phyloP scores from a whole-genome alignment of 805 yeast genomes.

The Babjeviella inositovora region DNA sequence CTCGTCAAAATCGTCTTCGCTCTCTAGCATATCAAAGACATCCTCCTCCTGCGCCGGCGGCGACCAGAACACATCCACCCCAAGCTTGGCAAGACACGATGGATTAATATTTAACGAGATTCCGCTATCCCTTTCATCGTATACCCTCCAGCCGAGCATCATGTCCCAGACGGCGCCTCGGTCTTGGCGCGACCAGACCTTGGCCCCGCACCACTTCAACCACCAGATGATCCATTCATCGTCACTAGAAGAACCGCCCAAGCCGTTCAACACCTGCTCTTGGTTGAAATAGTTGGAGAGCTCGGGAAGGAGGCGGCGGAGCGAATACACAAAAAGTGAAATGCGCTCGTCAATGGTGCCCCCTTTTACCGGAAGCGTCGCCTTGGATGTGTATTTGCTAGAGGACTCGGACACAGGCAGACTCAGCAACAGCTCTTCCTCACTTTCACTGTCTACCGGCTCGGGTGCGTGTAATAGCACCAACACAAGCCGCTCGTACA shows the following conservation, averaged over 20 bases:
- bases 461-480: conserved; percentile 67
- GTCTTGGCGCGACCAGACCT: conserved; percentile 67
- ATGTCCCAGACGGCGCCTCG: conserved; percentile 86
- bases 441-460: conserved; percentile 7
- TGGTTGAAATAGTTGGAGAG: conserved; percentile 61
- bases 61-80: too few species aligned
- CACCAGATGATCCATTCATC: conserved; percentile 93
- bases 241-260: conserved; percentile 31
- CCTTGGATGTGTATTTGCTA: conserved; percentile 8
- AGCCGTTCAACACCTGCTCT: conserved; percentile 55
- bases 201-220: conserved; percentile 82
- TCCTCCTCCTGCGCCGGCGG: too few species aligned
- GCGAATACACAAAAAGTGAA: conserved; percentile 47
- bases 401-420: conserved; percentile 1
- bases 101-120: too few species aligned
- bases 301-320: conserved; percentile 57
- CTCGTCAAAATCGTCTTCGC: too few species aligned
- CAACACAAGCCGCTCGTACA: conserved; percentile 60
- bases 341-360: conserved; percentile 54
- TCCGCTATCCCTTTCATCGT: too few species aligned
- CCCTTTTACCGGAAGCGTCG: conserved; percentile 34
- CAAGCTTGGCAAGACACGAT: too few species aligned
- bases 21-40: too few species aligned
- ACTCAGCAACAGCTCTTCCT: conserved; percentile 7
- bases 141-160: conserved; percentile 60